Percentiles rank a stretch among this genome's conserved stretches.
Evolutionary conservation across 257 asterid species (phyloP).

Genomic region (Sherardia arvensis): DNA sequence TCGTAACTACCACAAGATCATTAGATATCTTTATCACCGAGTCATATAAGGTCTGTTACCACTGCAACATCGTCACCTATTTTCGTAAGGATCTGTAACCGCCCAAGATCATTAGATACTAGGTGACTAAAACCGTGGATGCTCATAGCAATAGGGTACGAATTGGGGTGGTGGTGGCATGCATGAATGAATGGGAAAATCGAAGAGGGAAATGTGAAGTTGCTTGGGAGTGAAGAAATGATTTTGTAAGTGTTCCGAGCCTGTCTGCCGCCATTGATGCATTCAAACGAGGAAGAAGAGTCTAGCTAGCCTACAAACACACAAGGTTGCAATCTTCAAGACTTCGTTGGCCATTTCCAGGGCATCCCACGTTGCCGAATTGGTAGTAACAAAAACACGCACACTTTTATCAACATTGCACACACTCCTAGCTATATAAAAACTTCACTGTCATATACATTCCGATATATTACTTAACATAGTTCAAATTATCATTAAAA

Average conservation of each 20-base stretch:
- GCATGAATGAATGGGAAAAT: conserved; percentile 3
- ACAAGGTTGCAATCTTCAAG: background rate
- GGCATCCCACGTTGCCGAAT: conserved; percentile 6
- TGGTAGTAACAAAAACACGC: background rate
- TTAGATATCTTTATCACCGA: too few relatives aligned
- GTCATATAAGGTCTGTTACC: too few relatives aligned
- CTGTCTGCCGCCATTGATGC: conserved; percentile 56
- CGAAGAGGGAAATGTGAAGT: conserved; percentile 23
- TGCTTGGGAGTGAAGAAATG: conserved; percentile 55
- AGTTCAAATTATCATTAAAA: too few relatives aligned
- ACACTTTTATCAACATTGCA: background rate
- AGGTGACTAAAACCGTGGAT: too few relatives aligned
- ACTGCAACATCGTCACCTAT: too few relatives aligned
- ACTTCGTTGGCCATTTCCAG: background rate
- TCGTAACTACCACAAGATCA: too few relatives aligned
- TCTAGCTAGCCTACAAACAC: background rate
- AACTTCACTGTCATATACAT: background rate
- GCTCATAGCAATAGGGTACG: too few relatives aligned
- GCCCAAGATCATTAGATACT: too few relatives aligned
- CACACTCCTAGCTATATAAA: background rate
- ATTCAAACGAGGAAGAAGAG: conserved; percentile 17
- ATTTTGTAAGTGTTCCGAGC: conserved; percentile 56
- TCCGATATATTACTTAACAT: too few relatives aligned
- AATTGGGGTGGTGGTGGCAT: conserved; percentile 7
- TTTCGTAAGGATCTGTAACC: too few relatives aligned